Percentiles rank a stretch among this genome's conserved stretches.
Evolutionary conservation across 768 basidiomycete species (phyloP).

Genomic region (Leccinum barrowsii): DNA sequence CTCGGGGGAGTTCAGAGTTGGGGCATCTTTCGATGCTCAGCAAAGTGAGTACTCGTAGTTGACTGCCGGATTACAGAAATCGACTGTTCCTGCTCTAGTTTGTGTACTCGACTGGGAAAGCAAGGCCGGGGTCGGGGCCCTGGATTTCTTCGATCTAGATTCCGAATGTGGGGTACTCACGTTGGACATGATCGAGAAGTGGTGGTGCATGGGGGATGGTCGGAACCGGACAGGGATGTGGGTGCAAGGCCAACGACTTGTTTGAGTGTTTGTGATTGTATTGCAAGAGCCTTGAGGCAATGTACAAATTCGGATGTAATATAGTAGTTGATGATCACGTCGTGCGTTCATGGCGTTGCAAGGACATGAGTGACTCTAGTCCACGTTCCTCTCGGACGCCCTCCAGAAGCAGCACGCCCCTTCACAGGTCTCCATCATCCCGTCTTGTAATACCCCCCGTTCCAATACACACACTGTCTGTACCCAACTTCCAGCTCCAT

Average conservation of each 20-base stretch:
- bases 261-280: conserved; percentile 17
- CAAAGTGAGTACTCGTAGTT: conserved; percentile 46
- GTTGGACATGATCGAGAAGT: conserved; percentile 71
- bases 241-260: conserved; percentile 59
- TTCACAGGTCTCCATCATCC: conserved; percentile 46
- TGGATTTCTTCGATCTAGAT: conserved; percentile 64
- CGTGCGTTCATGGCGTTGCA: conserved; percentile 6
- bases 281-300: conserved; percentile 2
- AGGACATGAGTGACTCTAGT: conserved; percentile 24
- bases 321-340: not conserved
- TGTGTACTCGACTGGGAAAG: conserved; percentile 40
- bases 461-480: conserved; percentile 50
- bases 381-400: conserved; percentile 29
- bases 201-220: conserved; percentile 83
- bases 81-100: conserved; percentile 33
- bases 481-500: conserved; percentile 55
- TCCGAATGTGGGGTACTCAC: conserved; percentile 22
- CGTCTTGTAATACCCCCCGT: conserved; percentile 51
- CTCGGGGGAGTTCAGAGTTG: conserved; percentile 53
- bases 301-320: not conserved
- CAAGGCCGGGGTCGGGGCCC: conserved; percentile 49
- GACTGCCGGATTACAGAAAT: not conserved
- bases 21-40: conserved; percentile 73
- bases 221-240: conserved; percentile 68
- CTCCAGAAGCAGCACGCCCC: conserved; percentile 36